Conservation (phyloP, 306 rosid genomes). For the Fagus crenata region DNA sequence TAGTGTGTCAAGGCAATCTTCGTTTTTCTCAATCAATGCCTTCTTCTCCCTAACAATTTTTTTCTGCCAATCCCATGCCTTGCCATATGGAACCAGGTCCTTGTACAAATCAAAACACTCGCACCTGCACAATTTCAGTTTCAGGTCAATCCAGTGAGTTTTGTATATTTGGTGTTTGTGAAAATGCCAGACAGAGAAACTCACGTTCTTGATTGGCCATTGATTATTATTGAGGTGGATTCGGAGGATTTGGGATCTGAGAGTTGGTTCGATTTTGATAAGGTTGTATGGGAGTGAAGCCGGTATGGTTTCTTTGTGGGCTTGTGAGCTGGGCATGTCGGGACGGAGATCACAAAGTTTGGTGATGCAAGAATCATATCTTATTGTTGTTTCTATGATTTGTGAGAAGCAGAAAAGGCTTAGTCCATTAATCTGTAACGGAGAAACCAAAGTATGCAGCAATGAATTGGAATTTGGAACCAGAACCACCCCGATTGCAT, state of each 20-base stretch:
- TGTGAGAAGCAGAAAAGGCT: not conserved
- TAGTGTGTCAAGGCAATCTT: conserved; percentile 37
- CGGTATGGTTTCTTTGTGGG: not conserved
- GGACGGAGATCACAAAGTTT: conserved; percentile 19
- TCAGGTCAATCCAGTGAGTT: not conserved
- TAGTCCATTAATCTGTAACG: not conserved
- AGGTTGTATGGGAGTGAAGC: not conserved
- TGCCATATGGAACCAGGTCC: conserved; percentile 52
- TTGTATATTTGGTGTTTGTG: conserved; percentile 17
- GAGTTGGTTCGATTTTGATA: conserved; percentile 13
- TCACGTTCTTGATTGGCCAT: conserved; percentile 32
- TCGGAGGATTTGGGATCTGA: conserved; percentile 19
- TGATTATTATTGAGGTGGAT: not conserved
- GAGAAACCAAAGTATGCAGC: too few species aligned
- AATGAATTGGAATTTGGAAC: too few species aligned
- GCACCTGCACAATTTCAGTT: conserved; percentile 46
- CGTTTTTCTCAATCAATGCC: conserved; percentile 30
- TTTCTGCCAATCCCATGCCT: conserved; percentile 60
- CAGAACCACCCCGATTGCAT: too few species aligned
- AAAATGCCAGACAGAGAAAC: conserved; percentile 23
- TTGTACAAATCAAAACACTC: conserved; percentile 66
- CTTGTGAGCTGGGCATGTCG: conserved; percentile 16
- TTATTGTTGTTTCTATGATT: not conserved
- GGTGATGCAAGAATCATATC: conserved; percentile 33
- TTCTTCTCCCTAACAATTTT: conserved; percentile 39